Evolutionary conservation across 768 basidiomycete genomes (phyloP).

Genomic region (Russula olivacea): DNA sequence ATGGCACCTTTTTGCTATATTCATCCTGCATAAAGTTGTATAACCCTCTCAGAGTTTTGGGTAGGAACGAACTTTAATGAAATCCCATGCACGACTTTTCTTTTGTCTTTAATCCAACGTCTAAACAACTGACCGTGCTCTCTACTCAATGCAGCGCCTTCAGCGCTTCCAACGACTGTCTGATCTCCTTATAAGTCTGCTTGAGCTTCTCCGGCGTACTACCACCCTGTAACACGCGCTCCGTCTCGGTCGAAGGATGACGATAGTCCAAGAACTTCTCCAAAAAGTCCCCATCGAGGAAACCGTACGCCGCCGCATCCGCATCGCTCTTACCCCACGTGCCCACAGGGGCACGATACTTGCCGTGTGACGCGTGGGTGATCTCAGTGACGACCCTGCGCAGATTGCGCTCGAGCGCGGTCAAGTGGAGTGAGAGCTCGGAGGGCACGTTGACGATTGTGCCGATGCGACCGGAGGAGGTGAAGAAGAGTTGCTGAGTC

Average conservation of each 20-base stretch:
- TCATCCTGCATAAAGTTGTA: background rate
- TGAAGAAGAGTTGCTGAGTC: conserved; percentile 67
- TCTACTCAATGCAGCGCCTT: conserved; percentile 36
- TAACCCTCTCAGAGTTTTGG: background rate
- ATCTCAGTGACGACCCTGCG: conserved; percentile 44
- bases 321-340: conserved; percentile 52
- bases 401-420: conserved; percentile 72
- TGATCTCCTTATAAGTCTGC: conserved; percentile 39
- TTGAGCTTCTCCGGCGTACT: conserved; percentile 54
- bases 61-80: background rate
- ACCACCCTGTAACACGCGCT: conserved; percentile 50
- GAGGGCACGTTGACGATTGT: conserved; percentile 57
- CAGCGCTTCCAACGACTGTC: conserved; percentile 39
- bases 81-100: background rate
- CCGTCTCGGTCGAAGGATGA: conserved; percentile 38
- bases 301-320: conserved; percentile 55
- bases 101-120: background rate
- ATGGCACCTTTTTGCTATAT: background rate
- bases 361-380: conserved; percentile 55
- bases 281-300: conserved; percentile 85
- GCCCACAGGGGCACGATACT: conserved; percentile 64
- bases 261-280: conserved; percentile 53
- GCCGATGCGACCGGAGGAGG: conserved; percentile 74
- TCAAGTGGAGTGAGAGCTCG: conserved; percentile 51
- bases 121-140: background rate